Base-by-base conservation (phyloP, 1,284 basidiomycete species). In the Cystobasidiaceae sp. region DNA sequence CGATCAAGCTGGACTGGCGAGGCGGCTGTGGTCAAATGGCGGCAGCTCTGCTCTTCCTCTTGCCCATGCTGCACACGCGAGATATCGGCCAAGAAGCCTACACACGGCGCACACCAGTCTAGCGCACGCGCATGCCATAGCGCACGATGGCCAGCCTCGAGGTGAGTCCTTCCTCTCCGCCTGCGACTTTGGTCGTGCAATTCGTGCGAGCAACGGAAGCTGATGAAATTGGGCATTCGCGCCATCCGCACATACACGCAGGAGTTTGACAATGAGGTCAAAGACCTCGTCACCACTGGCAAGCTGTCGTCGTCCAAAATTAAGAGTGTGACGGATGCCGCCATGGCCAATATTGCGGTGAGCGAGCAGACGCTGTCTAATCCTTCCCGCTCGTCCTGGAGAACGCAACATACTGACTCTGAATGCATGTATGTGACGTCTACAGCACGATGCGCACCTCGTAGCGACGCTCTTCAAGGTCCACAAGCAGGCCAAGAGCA, bases 241-340 rank as follows among this genome's bases (percentile, higher is more conserved):
- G n/a, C n/a, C n/a, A 23, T 34, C 11, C 37, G 19, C 51, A 21
- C 4, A 13, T 3, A 23, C 51, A 5, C 33, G 27, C 69, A 92
- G 89, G 82, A 84, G 60, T 93, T 93, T 73, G 88, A 92, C 77
- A 76, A 82, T 41, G 81, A 85, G 50, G 78, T 94, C 66, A 88
- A 87, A 75, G 85, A 88, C 72, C 84, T 90, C 41, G 86, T 94
- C 56, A 80, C 82, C 64, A 85, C 85, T 66, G 90, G 89, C 77
- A 83, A 89, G 63, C 78, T 93, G 60, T 93, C 90, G 21, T 86
- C 85, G 27, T 88, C 89, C 25, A 90, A 89, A 79, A 87, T 94
- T 82, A 81, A 79, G 57, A 83, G 79, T 71, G 75, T 94, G 70
- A 88, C 85, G 4, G 85, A 87, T 66, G 80, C 86, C 59, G 85